Conservation (phyloP, 805 yeast species). For the Tetrapisispora fleetii region DNA sequence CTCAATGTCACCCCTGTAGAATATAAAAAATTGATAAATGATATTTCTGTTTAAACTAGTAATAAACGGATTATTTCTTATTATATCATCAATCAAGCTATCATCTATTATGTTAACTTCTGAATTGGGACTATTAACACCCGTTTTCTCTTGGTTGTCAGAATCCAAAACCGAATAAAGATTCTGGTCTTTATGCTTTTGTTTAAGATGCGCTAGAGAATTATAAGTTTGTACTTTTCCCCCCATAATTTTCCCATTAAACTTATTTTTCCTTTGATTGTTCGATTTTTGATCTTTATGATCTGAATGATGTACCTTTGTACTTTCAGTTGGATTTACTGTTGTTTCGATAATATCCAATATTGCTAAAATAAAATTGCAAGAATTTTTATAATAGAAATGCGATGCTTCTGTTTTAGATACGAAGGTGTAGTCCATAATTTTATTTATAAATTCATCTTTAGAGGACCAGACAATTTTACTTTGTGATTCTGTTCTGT, state of each 20-base stretch:
- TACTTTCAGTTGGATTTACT: not conserved
- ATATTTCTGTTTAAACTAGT: constrained; percentile 32
- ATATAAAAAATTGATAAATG: constrained; percentile 31
- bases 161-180: not conserved
- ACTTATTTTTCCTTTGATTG: not conserved
- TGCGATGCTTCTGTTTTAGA: constrained; percentile 11
- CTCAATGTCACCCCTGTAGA: constrained; percentile 35
- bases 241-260: constrained; percentile 8
- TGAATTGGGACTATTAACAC: not conserved
- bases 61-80: constrained; percentile 29
- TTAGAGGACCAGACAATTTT: constrained; percentile 10
- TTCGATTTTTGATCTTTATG: not conserved
- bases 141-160: not conserved
- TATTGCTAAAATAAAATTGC: constrained; percentile 28
- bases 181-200: not conserved
- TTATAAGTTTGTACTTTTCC: constrained; percentile 31
- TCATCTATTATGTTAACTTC: not conserved
- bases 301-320: not conserved
- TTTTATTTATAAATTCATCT: constrained; percentile 12
- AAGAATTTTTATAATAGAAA: constrained; percentile 24
- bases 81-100: constrained; percentile 13
- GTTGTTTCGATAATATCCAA: constrained; percentile 27
- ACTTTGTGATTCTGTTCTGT: not conserved
- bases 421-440: constrained; percentile 17
- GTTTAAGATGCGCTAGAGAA: constrained; percentile 12